Conservation (phyloP, 179 eudicot genomes). For the Silene coronaria region DNA sequence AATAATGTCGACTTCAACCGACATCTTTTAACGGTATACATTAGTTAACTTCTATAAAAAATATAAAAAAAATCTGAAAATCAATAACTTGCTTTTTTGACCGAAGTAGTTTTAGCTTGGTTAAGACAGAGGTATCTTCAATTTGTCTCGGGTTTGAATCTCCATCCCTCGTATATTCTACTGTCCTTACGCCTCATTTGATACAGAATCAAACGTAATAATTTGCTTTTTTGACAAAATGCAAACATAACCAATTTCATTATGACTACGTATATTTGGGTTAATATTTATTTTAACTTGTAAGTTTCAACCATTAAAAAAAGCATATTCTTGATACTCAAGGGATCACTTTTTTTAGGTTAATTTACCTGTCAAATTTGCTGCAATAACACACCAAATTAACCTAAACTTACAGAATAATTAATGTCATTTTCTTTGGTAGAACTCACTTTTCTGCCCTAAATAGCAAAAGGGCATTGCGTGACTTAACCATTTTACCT, state of each 20-base stretch:
- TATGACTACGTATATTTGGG: too few species aligned
- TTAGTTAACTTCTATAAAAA: too few species aligned
- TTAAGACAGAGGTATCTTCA: too few species aligned
- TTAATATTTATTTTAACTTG: conserved; percentile 14
- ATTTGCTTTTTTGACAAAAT: too few species aligned
- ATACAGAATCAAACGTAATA: too few species aligned
- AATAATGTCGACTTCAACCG: too few species aligned
- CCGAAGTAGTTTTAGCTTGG: neutral
- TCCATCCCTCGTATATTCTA: neutral
- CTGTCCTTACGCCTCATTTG: too few species aligned
- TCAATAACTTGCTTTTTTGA: too few species aligned
- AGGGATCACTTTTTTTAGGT: conserved; percentile 7
- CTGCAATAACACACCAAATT: conserved; percentile 1
- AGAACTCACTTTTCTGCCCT: conserved; percentile 20
- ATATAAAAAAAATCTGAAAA: too few species aligned
- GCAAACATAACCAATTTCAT: too few species aligned
- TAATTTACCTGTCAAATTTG: neutral
- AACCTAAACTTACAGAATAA: conserved; percentile 4
- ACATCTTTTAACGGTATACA: too few species aligned
- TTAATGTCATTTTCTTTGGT: conserved; percentile 23
- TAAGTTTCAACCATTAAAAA: conserved; percentile 16
- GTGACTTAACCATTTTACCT: conserved; percentile 32
- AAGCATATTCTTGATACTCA: neutral
- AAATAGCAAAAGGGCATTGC: conserved; percentile 28
- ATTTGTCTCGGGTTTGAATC: too few species aligned